Conservation (phyloP, 768 basidiomycete species). For the Hemileccinum rubropunctum region DNA sequence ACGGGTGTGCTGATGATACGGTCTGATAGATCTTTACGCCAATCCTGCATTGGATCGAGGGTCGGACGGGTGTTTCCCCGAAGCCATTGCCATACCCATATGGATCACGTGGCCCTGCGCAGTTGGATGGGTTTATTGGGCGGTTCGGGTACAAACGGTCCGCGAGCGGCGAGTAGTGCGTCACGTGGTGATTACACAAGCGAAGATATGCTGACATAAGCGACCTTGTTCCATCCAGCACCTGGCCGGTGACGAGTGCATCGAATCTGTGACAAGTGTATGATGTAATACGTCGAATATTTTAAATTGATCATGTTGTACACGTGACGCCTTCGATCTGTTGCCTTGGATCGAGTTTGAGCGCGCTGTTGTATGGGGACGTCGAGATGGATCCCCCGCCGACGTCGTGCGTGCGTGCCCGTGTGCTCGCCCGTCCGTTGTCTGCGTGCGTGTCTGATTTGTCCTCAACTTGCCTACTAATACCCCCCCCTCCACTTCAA, state of each 20-base stretch:
- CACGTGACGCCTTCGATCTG: constrained; percentile 31
- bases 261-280: constrained; percentile 21
- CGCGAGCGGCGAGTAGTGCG: constrained; percentile 70
- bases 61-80: constrained; percentile 61
- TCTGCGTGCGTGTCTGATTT: constrained; percentile 19
- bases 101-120: constrained; percentile 91
- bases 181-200: constrained; percentile 13
- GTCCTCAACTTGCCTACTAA: constrained; percentile 13
- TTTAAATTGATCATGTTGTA: background rate
- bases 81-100: constrained; percentile 81
- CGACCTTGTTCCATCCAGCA: constrained; percentile 14
- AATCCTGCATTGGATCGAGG: constrained; percentile 95
- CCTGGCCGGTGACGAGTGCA: constrained; percentile 26
- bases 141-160: constrained; percentile 78
- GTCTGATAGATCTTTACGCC: constrained; percentile 80
- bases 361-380: constrained; percentile 14
- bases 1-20: constrained; percentile 7
- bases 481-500: background rate
- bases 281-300: background rate
- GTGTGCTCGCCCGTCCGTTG: constrained; percentile 8
- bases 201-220: background rate
- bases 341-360: constrained; percentile 25
- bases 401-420: constrained; percentile 21
- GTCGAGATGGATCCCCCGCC: constrained; percentile 27
- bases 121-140: constrained; percentile 71